phyloP scores from a whole-genome alignment of 805 yeast species.

The Zygosaccharomyces pseudorouxii region DNA sequence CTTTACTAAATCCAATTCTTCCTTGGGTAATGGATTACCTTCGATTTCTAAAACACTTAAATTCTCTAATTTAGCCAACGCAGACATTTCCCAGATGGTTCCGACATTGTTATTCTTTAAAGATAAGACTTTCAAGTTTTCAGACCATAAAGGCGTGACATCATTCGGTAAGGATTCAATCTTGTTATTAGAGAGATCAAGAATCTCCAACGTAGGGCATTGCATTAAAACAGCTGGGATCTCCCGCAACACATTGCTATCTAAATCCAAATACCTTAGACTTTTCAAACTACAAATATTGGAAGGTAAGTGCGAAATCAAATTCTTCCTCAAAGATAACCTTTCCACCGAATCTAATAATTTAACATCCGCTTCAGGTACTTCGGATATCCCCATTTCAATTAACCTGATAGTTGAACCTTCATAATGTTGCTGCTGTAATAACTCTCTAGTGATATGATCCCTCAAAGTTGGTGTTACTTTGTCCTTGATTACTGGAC shows the following conservation, averaged over 20 bases:
- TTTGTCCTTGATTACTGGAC: slow-evolving; percentile 5
- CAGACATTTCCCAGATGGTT: slow-evolving; percentile 44
- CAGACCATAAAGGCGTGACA: slow-evolving; percentile 37
- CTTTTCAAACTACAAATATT: slow-evolving; percentile 42
- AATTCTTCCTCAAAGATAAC: slow-evolving; percentile 52
- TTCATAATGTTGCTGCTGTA: slow-evolving; percentile 17
- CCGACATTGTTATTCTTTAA: slow-evolving; percentile 53
- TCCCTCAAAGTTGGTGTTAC: slow-evolving; percentile 7
- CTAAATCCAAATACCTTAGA: slow-evolving; percentile 60
- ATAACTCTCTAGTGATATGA: slow-evolving; percentile 8
- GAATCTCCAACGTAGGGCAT: slow-evolving; percentile 48
- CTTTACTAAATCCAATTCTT: slow-evolving; percentile 44
- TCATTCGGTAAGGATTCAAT: slow-evolving; percentile 46
- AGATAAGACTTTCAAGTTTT: slow-evolving; percentile 52
- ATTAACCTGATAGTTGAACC: slow-evolving; percentile 37
- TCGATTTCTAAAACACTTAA: slow-evolving; percentile 57
- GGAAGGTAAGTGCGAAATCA: slow-evolving; percentile 44
- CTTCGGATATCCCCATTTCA: slow-evolving; percentile 36
- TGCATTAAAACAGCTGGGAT: slow-evolving; percentile 47
- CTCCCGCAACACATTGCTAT: slow-evolving; percentile 49
- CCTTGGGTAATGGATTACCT: slow-evolving; percentile 51
- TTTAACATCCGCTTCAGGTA: slow-evolving; percentile 40
- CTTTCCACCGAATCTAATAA: slow-evolving; percentile 41
- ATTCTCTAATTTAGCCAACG: slow-evolving; percentile 47
- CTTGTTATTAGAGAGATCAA: slow-evolving; percentile 59